Base-by-base conservation (phyloP, 176 grass and related monocot genomes). In the sorghum (Sorghum bicolor) region DNA sequence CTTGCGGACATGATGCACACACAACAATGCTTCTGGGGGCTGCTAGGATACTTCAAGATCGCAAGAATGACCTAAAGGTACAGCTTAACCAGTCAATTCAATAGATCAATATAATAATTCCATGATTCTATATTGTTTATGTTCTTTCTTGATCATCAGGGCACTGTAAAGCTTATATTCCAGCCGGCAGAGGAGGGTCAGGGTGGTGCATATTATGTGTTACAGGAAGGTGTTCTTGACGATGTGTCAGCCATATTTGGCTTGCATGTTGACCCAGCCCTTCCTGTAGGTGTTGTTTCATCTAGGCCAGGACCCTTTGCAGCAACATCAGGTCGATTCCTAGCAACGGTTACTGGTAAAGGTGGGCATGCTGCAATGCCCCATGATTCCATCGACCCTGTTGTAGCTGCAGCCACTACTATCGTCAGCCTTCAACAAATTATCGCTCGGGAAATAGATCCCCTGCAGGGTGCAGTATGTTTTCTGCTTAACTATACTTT, bases 21-120 rank as follows among this genome's bases (percentile, higher is more conserved):
- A 85, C 89, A 6, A 8, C 94, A 50, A 97, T 97, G 94, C 90
- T 97, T 53, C 88, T 94, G 5, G 94, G 94, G 55, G 94, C 94
- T 47, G 94, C 90, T 25, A 94, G 94, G 39, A 86, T 97, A 79
- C 94, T 97, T 76, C 91, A 90, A 37, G 57, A 77, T 36, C 86
- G 65, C 37, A 94, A 92, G 76, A 10, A 85, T 30, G 76, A 87
- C 14, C 82, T 97, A 13, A 90, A 87, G 90, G 92, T 97, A 74
- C 3, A 53, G 0, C 65, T 10, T 61, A n/a, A 74, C 24, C 8
- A 3, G 9, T 26, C 10, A 85, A 9, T 29, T 78, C 20, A 67
- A 8, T 0, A n/a, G 17, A 19, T 17, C 10, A 32, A 9, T 66
- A 60, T 6, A 15, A 5, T 17, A 25, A 32, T 25, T 65, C n/a